Base-by-base conservation (phyloP, 768 basidiomycete genomes). In the Cystofilobasidium capitatum region DNA sequence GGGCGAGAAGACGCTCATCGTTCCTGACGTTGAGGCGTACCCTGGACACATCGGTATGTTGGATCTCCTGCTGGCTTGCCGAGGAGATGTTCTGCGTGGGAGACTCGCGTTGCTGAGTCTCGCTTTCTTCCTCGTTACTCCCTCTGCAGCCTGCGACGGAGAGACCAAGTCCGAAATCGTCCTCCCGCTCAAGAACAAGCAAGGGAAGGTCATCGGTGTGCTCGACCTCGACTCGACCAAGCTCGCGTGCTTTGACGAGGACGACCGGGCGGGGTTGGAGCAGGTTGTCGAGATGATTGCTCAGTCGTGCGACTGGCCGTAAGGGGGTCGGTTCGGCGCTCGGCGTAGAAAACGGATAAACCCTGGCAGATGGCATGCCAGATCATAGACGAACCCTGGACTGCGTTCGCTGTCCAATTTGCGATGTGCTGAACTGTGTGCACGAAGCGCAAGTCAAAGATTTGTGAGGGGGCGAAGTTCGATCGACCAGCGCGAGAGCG, bases 121-220 rank as follows among this genome's bases (percentile, higher is more conserved):
- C 44, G 22, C 8, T 5, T 20, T 5, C 64, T 58, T 47, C 22
- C 14, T 17, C 1, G 22, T n/a, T 7, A 35, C 58, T 16, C 39
- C 35, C 42, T 26, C 29, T 33, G 36, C 58, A 74, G 77, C 91
- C 2, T 97, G 94, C 74, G 92, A 97, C 71, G 88, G 85, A 26
- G 85, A 86, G 62, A 94, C 93, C 2, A 86, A 86, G 73, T 89
- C 88, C 72, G 94, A 98, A 76, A 84, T 97, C 59, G 92, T 96
- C 29, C 79, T 88, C 59, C 93, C 93, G 9, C 80, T 97, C 22
- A 39, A 16, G 37, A 26, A 14, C 31, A 24, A 40, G 22, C 24
- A 42, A 16, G 58, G 58, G 13, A 6, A n/a, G 36, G 57, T 65
- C 64, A 13, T 65, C n/a, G 82, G 83, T 26, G 82, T 84, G 16